Evolutionary conservation across 768 basidiomycete species (phyloP), one percentile per base, ranked within the genome.

Genomic region (Collybiopsis luxurians): DNA sequence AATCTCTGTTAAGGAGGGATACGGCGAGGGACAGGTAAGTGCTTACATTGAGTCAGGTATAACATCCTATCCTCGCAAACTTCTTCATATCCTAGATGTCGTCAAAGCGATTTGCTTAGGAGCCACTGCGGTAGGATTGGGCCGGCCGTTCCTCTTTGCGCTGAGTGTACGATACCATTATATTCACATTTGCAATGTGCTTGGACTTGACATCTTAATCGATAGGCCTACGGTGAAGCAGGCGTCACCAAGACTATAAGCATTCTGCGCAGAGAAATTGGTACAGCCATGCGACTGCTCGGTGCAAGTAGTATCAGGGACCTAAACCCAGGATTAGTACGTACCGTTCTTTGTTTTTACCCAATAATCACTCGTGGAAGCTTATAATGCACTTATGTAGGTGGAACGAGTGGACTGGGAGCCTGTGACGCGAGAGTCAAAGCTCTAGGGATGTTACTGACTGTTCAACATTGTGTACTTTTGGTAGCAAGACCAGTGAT

Each of bases 31-130:
- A 94, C 92, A 57, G 87, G 87, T 85, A 65, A 59, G 19, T 43
- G 12, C 38, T 57, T 15, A 44, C 10, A 31, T 7, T n/a, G n/a
- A n/a, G n/a, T 53, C 34, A 13, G 4, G 0, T 5, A 11, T 12
- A 19, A 21, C 11, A 6, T 49, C 48, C 40, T 6, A 31, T 24
- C 19, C 38, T 26, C 10, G 23, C 30, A 30, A 7, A 34, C 17
- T 21, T 21, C 10, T 31, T 44, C 27, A 15, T 47, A 48, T 31
- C 24, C 21, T 58, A 80, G 94, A 95, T 72, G 86, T 95, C 17
- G 72, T 97, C 48, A 97, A 96, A 69, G 94, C 94, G 0, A 72
- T 96, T 11, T 95, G 93, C 67, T 76, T 97, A 10, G 95, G 95
- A 10, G 94, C 95, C 2, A 86, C 72, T 60, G 91, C 88, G 7